Evolutionary conservation across 208 protist species (phyloP).

Genomic region (Angomonas deanei): DNA sequence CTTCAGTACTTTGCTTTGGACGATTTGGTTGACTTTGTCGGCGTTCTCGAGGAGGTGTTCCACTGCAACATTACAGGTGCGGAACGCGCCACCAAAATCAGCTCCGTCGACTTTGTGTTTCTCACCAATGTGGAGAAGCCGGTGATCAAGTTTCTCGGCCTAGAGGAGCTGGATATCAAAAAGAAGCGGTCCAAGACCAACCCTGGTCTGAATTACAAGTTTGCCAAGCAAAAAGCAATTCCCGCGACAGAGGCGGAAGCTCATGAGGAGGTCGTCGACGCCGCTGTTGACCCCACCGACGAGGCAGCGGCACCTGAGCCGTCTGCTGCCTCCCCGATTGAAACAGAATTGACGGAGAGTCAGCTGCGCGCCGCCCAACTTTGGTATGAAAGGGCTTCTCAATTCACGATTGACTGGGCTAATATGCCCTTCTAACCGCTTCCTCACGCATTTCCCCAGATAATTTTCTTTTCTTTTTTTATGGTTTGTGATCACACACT

Average conservation of each 20-base stretch:
- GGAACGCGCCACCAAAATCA: not conserved
- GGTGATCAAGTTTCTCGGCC: not conserved
- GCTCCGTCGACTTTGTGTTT: not conserved
- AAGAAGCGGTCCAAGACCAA: not conserved
- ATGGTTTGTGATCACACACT: not conserved
- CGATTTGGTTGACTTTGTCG: not conserved
- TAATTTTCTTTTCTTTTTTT: not conserved
- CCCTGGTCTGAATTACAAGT: no score
- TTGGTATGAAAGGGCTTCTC: slow-evolving; percentile 5
- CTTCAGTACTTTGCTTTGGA: not conserved
- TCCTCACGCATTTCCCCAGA: not conserved
- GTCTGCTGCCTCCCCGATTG: no score
- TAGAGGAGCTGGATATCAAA: not conserved
- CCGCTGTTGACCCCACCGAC: not conserved
- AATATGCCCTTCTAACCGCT: not conserved
- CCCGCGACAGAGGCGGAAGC: not conserved
- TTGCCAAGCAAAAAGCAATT: no score
- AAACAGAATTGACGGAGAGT: no score
- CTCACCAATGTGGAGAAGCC: not conserved
- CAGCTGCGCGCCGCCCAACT: not conserved
- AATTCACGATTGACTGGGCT: slow-evolving; percentile 2
- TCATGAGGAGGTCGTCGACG: not conserved
- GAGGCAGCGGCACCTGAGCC: no score
- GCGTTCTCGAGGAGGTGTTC: not conserved
- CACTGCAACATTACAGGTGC: not conserved